Conservation (phyloP, 106 monocot species). For the Apostasia ramifera region DNA sequence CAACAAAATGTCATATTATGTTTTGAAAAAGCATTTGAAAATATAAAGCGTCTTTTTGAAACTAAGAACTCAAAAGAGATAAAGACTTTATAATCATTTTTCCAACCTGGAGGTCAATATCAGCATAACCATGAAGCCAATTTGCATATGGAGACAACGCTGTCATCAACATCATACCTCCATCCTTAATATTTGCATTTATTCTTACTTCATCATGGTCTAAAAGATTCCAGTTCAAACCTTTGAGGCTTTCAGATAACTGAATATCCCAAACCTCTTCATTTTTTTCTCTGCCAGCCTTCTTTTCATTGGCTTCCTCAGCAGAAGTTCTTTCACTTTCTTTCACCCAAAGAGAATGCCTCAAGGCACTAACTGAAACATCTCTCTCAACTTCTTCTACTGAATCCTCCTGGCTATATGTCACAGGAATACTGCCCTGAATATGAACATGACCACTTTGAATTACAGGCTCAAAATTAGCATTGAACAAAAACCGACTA, state of each 20-base stretch:
- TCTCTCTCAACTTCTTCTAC: constrained; percentile 35
- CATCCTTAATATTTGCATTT: constrained; percentile 97
- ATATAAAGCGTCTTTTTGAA: not conserved
- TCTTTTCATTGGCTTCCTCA: constrained; percentile 59
- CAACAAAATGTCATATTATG: no score
- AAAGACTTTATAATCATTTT: not conserved
- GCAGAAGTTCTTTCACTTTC: constrained; percentile 42
- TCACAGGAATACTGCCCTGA: constrained; percentile 95
- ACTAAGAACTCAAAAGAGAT: not conserved
- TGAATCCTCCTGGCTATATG: constrained; percentile 48
- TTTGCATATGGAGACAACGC: constrained; percentile 84
- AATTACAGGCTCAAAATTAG: constrained; percentile 83
- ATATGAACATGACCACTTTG: constrained; percentile 98
- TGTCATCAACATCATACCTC: constrained; percentile 94
- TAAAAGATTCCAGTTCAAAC: constrained; percentile 81
- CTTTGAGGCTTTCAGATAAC: constrained; percentile 86
- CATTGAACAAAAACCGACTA: constrained; percentile 89
- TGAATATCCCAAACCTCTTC: constrained; percentile 94
- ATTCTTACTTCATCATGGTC: constrained; percentile 85
- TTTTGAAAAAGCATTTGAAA: not conserved
- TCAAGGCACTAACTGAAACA: constrained; percentile 33
- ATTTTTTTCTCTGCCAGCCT: constrained; percentile 61
- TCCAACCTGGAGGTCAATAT: constrained; percentile 86
- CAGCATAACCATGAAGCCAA: constrained; percentile 98
- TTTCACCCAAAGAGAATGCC: constrained; percentile 58